A percentile compares a stretch with the other conserved stretches of the same genome.
Evolutionary conservation across 1,139 yeast species (phyloP).

Genomic region (Kodamaea sp.): DNA sequence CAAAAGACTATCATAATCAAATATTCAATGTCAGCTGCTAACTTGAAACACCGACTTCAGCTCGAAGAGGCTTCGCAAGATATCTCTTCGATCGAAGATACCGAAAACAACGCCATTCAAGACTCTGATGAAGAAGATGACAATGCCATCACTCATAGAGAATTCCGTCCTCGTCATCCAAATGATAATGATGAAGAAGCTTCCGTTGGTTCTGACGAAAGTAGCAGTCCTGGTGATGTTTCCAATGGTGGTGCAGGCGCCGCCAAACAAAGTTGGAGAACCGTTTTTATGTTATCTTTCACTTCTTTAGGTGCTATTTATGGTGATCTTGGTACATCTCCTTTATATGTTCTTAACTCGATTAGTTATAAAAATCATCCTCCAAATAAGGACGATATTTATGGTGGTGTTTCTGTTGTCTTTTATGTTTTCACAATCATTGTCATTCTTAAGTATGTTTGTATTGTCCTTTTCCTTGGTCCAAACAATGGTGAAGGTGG

Average conservation of each 20-base stretch:
- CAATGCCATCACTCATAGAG: constrained; percentile 2
- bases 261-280: constrained; percentile 21
- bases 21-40: constrained; percentile 4
- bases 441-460: constrained; percentile 49
- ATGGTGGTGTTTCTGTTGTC: constrained; percentile 51
- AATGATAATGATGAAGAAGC: constrained; percentile 14
- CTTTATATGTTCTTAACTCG: constrained; percentile 49
- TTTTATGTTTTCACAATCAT: constrained; percentile 54
- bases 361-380: constrained; percentile 32
- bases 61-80: constrained; percentile 4
- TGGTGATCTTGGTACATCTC: constrained; percentile 63
- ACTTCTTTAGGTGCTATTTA: constrained; percentile 54
- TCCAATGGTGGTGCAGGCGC: neutral
- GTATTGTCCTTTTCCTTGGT: constrained; percentile 47
- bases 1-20: too few species aligned
- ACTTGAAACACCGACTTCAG: constrained; percentile 7
- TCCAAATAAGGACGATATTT: constrained; percentile 37
- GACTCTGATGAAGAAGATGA: constrained; percentile 1
- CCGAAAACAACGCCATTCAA: constrained; percentile 1
- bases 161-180: constrained; percentile 1
- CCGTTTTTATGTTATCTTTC: constrained; percentile 25
- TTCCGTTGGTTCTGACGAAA: constrained; percentile 8
- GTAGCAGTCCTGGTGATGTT: neutral
- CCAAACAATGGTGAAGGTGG: constrained; percentile 62
- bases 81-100: constrained; percentile 2